Conservation (phyloP, 768 basidiomycete genomes). For the Boletus rubescentipes region DNA sequence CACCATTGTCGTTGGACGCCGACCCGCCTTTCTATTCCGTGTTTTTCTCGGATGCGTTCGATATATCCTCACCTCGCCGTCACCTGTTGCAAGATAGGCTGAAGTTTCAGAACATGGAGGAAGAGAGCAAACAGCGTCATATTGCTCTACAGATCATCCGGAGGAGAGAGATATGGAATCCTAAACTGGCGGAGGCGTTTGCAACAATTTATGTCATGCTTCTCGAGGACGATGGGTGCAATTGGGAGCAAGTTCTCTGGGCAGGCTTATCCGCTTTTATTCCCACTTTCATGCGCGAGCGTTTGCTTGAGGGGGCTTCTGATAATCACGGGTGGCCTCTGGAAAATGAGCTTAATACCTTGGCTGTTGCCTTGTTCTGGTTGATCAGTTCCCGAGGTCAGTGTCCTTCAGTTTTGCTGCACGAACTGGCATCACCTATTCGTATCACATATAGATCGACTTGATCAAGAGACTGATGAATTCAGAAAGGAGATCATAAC, state of each 20-base stretch:
- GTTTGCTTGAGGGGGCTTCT: slow-evolving; percentile 39
- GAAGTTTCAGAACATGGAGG: slow-evolving; percentile 34
- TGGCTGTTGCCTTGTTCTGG: slow-evolving; percentile 52
- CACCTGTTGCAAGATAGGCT: slow-evolving; percentile 34
- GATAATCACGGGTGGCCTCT: slow-evolving; percentile 50
- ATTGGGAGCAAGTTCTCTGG: slow-evolving; percentile 45
- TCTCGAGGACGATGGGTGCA: slow-evolving; percentile 53
- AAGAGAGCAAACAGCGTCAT: slow-evolving; percentile 48
- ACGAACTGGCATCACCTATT: neutral
- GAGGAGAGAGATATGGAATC: slow-evolving; percentile 34
- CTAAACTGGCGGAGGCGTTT: slow-evolving; percentile 43
- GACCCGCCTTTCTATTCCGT: slow-evolving; percentile 36
- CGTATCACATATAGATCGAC: slow-evolving; percentile 9
- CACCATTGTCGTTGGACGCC: slow-evolving; percentile 23
- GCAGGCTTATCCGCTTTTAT: slow-evolving; percentile 44
- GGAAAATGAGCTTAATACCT: slow-evolving; percentile 42
- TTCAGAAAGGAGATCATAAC: slow-evolving; percentile 34
- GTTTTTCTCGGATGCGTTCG: slow-evolving; percentile 50
- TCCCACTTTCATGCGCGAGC: slow-evolving; percentile 37
- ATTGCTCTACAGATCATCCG: slow-evolving; percentile 46
- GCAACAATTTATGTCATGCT: slow-evolving; percentile 59
- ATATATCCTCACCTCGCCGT: slow-evolving; percentile 40
- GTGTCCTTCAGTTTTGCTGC: neutral
- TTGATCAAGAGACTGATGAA: slow-evolving; percentile 36
- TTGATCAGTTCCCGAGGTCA: slow-evolving; percentile 36